phyloP scores from a whole-genome alignment of 2,329 filamentous ascomycete species.

The Chlorencoelia australis region DNA sequence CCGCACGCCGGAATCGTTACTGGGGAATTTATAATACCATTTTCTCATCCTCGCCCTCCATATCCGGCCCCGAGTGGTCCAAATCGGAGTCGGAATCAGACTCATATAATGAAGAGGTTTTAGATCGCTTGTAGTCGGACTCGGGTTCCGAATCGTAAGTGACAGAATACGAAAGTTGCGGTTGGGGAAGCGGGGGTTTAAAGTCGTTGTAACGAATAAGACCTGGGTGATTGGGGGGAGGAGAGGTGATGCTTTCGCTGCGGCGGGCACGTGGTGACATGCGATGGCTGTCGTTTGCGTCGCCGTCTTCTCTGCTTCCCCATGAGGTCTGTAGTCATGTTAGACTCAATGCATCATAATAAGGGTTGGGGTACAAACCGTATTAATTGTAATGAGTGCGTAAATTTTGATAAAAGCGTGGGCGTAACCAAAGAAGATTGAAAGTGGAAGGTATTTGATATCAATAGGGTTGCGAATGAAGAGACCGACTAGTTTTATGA shows the following conservation, averaged over 20 bases:
- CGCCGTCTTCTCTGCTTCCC: constrained; percentile 88
- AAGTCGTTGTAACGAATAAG: constrained; percentile 37
- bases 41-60: background rate
- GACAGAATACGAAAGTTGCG: constrained; percentile 3
- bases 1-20: too few species aligned
- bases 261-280: constrained; percentile 26
- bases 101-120: too few species aligned
- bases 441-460: constrained; percentile 70
- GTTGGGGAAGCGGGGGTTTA: too few species aligned
- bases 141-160: too few species aligned
- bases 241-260: constrained; percentile 33
- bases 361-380: constrained; percentile 49
- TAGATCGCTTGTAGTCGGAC: too few species aligned
- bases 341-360: background rate
- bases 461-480: constrained; percentile 79
- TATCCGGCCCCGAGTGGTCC: background rate
- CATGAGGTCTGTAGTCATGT: constrained; percentile 65
- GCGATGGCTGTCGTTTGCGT: constrained; percentile 67
- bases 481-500: constrained; percentile 80
- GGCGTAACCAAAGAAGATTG: constrained; percentile 83
- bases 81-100: constrained; percentile 1
- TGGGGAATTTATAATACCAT: too few species aligned
- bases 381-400: constrained; percentile 70
- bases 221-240: constrained; percentile 31
- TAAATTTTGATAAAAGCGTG: constrained; percentile 90